phyloP scores from a whole-genome alignment of 208 protist species.

The Naegleria lovaniensis region DNA sequence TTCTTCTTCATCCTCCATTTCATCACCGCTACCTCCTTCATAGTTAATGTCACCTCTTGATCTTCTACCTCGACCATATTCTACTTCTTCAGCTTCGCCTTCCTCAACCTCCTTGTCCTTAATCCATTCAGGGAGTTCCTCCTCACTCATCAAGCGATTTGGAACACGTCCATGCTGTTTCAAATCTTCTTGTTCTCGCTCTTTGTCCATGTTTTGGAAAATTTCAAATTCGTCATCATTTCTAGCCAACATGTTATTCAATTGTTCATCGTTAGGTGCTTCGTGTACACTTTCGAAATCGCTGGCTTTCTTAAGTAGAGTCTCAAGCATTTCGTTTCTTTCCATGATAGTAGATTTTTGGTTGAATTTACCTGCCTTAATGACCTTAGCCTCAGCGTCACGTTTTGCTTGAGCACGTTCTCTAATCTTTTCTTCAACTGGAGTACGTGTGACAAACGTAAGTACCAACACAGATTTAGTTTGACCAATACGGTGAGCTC shows the following conservation, averaged over 20 bases:
- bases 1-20: not conserved
- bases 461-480: constrained; percentile 85
- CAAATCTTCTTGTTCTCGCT: not conserved
- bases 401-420: constrained; percentile 74
- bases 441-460: constrained; percentile 79
- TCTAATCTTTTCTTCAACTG: constrained; percentile 89
- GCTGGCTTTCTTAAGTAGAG: not conserved
- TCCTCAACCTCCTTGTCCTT: not conserved
- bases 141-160: not conserved
- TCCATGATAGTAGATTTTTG: constrained; percentile 30
- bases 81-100: not conserved
- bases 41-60: not conserved
- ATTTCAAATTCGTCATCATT: constrained; percentile 51
- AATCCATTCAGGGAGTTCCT: constrained; percentile 16
- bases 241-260: constrained; percentile 57
- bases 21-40: not conserved
- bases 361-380: constrained; percentile 36
- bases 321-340: not conserved
- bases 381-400: constrained; percentile 32
- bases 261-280: constrained; percentile 24
- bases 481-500: constrained; percentile 90
- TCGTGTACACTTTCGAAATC: constrained; percentile 10
- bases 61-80: not conserved
- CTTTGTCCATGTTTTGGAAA: constrained; percentile 50
- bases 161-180: not conserved